Conservation (phyloP, 2,329 filamentous ascomycete genomes). For the Lecanicillium sp. region DNA sequence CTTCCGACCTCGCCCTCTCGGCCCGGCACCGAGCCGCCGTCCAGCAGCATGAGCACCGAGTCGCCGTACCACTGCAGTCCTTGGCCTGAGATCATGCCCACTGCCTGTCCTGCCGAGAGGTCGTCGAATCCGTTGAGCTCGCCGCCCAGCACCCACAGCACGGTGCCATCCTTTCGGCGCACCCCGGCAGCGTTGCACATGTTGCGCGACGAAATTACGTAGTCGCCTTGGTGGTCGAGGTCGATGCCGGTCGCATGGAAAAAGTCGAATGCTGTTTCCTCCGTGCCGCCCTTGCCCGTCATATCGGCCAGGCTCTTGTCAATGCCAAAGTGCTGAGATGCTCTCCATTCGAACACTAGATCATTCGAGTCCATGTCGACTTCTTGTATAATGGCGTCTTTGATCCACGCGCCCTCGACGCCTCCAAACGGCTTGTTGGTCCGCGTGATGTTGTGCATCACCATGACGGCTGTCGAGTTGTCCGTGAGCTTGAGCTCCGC, state of each 20-base stretch:
- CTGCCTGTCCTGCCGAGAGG: conserved; percentile 54
- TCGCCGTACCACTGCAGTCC: conserved; percentile 35
- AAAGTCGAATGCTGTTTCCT: conserved; percentile 41
- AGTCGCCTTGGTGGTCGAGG: conserved; percentile 42
- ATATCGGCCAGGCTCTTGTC: conserved; percentile 15
- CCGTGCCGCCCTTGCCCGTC: conserved; percentile 18
- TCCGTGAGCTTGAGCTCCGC: conserved; percentile 37
- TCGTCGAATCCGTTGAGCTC: conserved; percentile 38
- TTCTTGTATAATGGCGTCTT: conserved; percentile 36
- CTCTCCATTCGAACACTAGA: conserved; percentile 42
- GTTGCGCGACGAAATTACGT: conserved; percentile 48
- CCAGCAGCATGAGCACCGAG: conserved; percentile 39
- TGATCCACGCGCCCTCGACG: conserved; percentile 23
- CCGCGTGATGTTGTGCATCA: conserved; percentile 28
- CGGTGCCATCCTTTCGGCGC: conserved; percentile 20
- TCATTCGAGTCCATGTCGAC: conserved; percentile 44
- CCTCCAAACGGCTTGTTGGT: conserved; percentile 22
- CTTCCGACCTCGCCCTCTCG: neutral
- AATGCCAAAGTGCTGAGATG: conserved; percentile 25
- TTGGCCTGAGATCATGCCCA: conserved; percentile 40
- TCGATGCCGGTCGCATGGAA: conserved; percentile 55
- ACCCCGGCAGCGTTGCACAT: conserved; percentile 42
- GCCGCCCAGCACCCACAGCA: conserved; percentile 48
- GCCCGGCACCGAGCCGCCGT: conserved; percentile 21
- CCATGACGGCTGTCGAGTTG: conserved; percentile 34